Evolutionary conservation across 2,329 filamentous ascomycete genomes (phyloP).

Genomic region (Escovopsis sp.): DNA sequence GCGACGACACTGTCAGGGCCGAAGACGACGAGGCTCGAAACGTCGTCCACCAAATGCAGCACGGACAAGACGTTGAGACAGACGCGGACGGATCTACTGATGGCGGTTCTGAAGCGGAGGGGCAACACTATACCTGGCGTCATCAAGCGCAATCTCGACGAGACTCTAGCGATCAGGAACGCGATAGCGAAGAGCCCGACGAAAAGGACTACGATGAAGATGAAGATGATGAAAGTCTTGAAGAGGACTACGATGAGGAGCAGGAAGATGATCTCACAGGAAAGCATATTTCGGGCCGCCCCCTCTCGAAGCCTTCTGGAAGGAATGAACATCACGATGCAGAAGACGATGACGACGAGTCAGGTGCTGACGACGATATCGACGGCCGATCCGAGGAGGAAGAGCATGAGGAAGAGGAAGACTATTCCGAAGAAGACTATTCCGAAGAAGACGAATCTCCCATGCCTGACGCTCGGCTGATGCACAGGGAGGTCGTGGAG

Average conservation of each 20-base stretch:
- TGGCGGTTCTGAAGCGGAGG: too few species aligned
- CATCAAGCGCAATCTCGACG: too few species aligned
- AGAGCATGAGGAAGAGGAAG: conserved; percentile 13
- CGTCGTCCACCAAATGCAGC: too few species aligned
- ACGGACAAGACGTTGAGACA: too few species aligned
- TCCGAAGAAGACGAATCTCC: neutral
- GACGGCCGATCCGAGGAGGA: conserved; percentile 13
- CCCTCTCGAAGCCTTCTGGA: too few species aligned
- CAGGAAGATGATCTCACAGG: conserved; percentile 3
- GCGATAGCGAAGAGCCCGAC: neutral
- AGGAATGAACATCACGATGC: conserved; percentile 4
- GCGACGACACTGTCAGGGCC: too few species aligned
- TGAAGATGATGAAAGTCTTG: neutral
- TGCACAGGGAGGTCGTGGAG: conserved; percentile 11
- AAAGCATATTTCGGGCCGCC: too few species aligned
- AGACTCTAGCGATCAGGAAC: neutral
- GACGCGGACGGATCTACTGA: too few species aligned
- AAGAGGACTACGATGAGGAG: conserved; percentile 9
- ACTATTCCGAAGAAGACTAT: conserved; percentile 5
- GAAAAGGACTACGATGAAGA: neutral
- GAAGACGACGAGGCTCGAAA: too few species aligned
- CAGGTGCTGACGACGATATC: conserved; percentile 1
- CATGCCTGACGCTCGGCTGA: conserved; percentile 2
- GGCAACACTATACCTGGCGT: too few species aligned
- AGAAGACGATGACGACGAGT: conserved; percentile 12